These are phyloP conservation scores for Echeveria elegans DNA, from an alignment of 164 flowering plant genomes.

Conservation along the genomic window DNA sequence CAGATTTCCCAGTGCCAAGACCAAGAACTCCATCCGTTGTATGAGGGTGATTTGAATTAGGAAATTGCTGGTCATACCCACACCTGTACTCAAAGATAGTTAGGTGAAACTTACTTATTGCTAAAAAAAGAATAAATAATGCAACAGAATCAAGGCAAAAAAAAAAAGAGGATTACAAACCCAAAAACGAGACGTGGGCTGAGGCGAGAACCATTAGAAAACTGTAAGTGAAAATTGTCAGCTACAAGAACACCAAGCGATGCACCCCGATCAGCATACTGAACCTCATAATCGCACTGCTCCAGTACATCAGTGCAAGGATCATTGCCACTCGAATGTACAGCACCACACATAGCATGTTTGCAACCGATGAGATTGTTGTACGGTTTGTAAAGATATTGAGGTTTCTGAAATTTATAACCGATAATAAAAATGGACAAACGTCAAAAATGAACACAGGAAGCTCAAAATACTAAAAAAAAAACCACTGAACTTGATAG, in stretches of 20 bases:
- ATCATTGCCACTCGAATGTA: conserved; percentile 15
- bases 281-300: conserved; percentile 57
- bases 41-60: conserved; percentile 23
- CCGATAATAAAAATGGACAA: not conserved
- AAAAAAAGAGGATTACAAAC: conserved; percentile 15
- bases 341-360: conserved; percentile 32
- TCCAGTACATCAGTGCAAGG: conserved; percentile 27
- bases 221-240: conserved; percentile 30
- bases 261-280: conserved; percentile 55
- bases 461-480: too few species aligned
- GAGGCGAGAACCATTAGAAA: conserved; percentile 29
- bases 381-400: conserved; percentile 38
- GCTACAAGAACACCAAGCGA: conserved; percentile 48
- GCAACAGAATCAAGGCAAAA: too few species aligned
- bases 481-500: not conserved
- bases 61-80: conserved; percentile 42
- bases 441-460: not conserved
- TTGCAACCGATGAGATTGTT: conserved; percentile 27
- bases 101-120: not conserved
- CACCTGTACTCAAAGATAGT: conserved; percentile 31
- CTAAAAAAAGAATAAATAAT: not conserved
- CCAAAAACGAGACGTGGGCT: conserved; percentile 41
- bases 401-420: conserved; percentile 28
- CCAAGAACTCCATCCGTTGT: conserved; percentile 53
- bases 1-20: conserved; percentile 42